Evolutionary conservation across 2,329 filamentous ascomycete species (phyloP).

Genomic region (Talaromyces sp.): DNA sequence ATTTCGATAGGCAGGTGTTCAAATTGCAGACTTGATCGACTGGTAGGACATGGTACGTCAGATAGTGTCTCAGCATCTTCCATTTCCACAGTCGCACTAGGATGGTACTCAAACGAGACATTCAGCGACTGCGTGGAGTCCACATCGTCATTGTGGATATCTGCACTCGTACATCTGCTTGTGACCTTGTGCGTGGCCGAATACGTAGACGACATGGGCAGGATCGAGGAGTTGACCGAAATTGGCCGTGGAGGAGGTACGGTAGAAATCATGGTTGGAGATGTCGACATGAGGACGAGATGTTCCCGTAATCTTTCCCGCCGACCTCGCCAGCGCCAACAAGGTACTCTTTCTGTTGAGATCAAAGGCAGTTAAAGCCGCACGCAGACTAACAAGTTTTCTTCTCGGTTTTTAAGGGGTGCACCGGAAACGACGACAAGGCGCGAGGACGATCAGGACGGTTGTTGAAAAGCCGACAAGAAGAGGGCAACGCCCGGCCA

Average conservation of each 20-base stretch:
- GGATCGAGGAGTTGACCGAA: constrained; percentile 27
- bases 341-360: background rate
- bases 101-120: constrained; percentile 17
- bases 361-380: background rate
- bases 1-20: constrained; percentile 61
- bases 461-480: background rate
- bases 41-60: constrained; percentile 8
- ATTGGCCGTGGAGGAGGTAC: constrained; percentile 26
- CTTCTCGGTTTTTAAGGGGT: background rate
- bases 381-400: background rate
- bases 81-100: constrained; percentile 19
- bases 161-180: constrained; percentile 21
- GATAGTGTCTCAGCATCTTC: constrained; percentile 18
- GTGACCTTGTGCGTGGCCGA: constrained; percentile 18
- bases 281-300: background rate
- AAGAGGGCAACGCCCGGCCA: constrained; percentile 15
- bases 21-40: constrained; percentile 19
- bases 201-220: constrained; percentile 17
- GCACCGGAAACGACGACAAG: background rate
- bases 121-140: constrained; percentile 15
- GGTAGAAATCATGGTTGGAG: constrained; percentile 21
- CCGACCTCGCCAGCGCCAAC: background rate
- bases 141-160: constrained; percentile 17
- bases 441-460: background rate
- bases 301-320: background rate